These are phyloP conservation scores for Aureobasidium sp. DNA, from an alignment of 2,329 filamentous ascomycete species.

Conservation along the genomic window DNA sequence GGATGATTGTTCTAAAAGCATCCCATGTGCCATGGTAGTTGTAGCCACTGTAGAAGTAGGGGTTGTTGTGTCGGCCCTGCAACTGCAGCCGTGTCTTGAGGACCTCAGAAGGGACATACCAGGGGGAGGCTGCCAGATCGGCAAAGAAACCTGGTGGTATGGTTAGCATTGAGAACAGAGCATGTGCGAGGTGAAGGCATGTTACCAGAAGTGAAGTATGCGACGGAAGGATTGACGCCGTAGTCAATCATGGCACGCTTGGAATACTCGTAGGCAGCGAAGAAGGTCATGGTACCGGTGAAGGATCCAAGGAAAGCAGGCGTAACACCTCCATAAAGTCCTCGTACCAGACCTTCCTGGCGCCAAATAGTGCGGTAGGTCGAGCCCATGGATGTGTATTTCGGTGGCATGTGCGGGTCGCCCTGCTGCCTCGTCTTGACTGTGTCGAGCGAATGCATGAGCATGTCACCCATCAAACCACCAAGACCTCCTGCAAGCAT, in stretches of 20 bases:
- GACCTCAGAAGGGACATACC: slow-evolving; percentile 96
- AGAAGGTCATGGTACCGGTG: slow-evolving; percentile 88
- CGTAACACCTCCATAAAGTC: slow-evolving; percentile 86
- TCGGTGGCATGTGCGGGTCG: slow-evolving; percentile 84
- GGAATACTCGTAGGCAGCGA: slow-evolving; percentile 91
- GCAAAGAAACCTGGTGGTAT: slow-evolving; percentile 66
- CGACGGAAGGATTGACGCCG: slow-evolving; percentile 71
- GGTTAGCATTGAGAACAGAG: neutral
- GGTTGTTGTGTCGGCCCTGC: slow-evolving; percentile 92
- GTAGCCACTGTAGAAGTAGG: slow-evolving; percentile 86
- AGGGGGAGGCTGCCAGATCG: slow-evolving; percentile 80
- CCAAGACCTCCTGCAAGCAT: slow-evolving; percentile 94
- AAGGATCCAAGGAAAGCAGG: slow-evolving; percentile 90
- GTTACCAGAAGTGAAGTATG: slow-evolving; percentile 76
- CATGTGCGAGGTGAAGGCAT: neutral
- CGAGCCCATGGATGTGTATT: slow-evolving; percentile 81
- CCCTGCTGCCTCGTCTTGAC: slow-evolving; percentile 98
- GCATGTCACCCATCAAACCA: slow-evolving; percentile 86
- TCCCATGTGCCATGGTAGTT: slow-evolving; percentile 85
- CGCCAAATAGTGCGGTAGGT: slow-evolving; percentile 90
- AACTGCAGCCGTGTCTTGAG: slow-evolving; percentile 95
- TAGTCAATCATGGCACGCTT: slow-evolving; percentile 81
- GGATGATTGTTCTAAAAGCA: slow-evolving; percentile 76
- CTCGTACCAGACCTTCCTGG: slow-evolving; percentile 79
- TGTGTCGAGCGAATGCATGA: slow-evolving; percentile 98